These are phyloP conservation scores for Corylus heterophylla DNA, from an alignment of 306 rosid species.

Conservation along the genomic window DNA sequence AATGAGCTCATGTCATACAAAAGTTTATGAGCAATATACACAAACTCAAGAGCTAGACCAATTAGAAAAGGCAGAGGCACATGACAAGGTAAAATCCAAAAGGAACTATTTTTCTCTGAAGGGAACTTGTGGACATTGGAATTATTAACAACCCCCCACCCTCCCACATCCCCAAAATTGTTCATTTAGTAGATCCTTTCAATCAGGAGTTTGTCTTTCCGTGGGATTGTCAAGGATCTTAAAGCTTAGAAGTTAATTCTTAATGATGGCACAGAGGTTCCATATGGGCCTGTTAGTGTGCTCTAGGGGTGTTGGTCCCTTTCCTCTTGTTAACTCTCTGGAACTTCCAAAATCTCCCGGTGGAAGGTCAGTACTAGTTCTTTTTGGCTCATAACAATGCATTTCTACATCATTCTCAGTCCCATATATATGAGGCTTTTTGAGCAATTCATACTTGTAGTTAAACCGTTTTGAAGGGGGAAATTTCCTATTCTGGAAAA, in stretches of 20 bases:
- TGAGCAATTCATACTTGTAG: not conserved
- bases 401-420: not conserved
- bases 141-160: too few species aligned
- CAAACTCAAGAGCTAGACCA: too few species aligned
- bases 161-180: not conserved
- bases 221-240: conserved; percentile 88
- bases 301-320: conserved; percentile 99
- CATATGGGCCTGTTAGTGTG: conserved; percentile 92
- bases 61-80: too few species aligned
- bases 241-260: conserved; percentile 68
- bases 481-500: not conserved
- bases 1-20: too few species aligned
- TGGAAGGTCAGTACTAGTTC: conserved; percentile 59
- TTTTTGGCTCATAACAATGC: not conserved
- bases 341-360: conserved; percentile 89
- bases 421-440: not conserved
- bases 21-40: too few species aligned
- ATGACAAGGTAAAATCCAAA: not conserved
- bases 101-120: not conserved
- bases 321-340: conserved; percentile 53
- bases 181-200: conserved; percentile 40
- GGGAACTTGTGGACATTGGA: too few species aligned
- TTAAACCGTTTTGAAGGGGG: not conserved
- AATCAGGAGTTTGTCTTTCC: conserved; percentile 96
- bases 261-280: conserved; percentile 89